Conservation (phyloP, 2,329 filamentous ascomycete species). For the Colletotrichum coccodes region DNA sequence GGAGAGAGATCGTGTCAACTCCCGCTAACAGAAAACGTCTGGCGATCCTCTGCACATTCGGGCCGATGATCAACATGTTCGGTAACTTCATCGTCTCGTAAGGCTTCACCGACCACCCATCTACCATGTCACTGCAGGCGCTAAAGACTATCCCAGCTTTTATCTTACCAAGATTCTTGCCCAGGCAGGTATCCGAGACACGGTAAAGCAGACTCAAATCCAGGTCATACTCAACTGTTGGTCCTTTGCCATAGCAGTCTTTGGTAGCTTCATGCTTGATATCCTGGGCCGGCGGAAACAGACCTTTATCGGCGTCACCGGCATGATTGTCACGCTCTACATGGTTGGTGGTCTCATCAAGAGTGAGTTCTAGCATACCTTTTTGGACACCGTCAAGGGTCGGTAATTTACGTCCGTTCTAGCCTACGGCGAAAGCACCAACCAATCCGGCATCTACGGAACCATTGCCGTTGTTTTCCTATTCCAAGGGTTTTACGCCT, state of each 20-base stretch:
- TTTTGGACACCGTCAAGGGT: constrained; percentile 33
- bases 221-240: constrained; percentile 48
- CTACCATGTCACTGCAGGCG: neutral
- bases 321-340: constrained; percentile 38
- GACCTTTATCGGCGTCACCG: constrained; percentile 38
- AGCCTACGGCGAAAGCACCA: constrained; percentile 36
- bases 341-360: constrained; percentile 40
- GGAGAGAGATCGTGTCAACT: constrained; percentile 39
- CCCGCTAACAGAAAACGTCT: constrained; percentile 39
- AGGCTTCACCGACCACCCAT: constrained; percentile 1
- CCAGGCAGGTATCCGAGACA: constrained; percentile 42
- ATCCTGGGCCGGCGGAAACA: constrained; percentile 44
- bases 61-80: constrained; percentile 40
- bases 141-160: constrained; percentile 29
- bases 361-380: constrained; percentile 18
- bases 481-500: constrained; percentile 45
- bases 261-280: constrained; percentile 46
- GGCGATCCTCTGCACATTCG: constrained; percentile 38
- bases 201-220: constrained; percentile 40
- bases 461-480: constrained; percentile 48
- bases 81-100: constrained; percentile 45
- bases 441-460: constrained; percentile 49
- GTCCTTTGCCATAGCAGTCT: constrained; percentile 45
- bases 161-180: constrained; percentile 42
- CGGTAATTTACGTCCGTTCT: constrained; percentile 42